phyloP scores from a whole-genome alignment of 2,329 filamentous ascomycete genomes.

The Neofusicoccum kwambonambiense region DNA sequence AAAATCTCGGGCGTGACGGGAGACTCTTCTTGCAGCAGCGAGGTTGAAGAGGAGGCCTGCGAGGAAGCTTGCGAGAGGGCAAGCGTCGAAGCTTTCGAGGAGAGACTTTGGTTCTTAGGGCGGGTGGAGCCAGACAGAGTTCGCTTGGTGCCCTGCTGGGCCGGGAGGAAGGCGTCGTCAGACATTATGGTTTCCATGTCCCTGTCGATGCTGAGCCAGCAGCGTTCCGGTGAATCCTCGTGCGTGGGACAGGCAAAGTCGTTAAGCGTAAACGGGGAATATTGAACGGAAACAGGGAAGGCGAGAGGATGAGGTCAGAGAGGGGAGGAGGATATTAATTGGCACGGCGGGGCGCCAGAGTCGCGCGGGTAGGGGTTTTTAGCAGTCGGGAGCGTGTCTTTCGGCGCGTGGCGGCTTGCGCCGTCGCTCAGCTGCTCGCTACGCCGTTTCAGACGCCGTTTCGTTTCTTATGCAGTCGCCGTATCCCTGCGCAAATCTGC shows the following conservation, averaged over 20 bases:
- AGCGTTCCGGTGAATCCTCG: neutral
- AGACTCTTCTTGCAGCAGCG: slow-evolving; percentile 1
- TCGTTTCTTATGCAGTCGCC: slow-evolving; percentile 6
- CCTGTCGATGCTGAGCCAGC: neutral
- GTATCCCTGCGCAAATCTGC: slow-evolving; percentile 9
- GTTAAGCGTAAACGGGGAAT: neutral
- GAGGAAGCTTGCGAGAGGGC: slow-evolving; percentile 29
- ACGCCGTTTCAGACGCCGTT: slow-evolving; percentile 11
- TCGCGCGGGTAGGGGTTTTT: neutral
- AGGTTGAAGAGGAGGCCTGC: neutral
- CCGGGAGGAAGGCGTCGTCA: neutral
- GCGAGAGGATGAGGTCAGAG: neutral
- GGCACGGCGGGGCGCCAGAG: neutral
- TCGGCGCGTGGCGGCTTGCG: neutral
- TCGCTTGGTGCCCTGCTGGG: slow-evolving; percentile 10
- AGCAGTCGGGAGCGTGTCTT: neutral
- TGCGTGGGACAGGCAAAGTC: neutral
- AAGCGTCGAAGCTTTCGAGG: neutral
- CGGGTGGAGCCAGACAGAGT: slow-evolving; percentile 9
- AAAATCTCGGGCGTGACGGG: slow-evolving; percentile 36
- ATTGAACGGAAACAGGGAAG: neutral
- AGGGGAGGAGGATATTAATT: slow-evolving; percentile 7
- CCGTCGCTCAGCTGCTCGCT: slow-evolving; percentile 4
- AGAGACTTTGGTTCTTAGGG: neutral
- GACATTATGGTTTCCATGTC: neutral